Conservation (phyloP, 371 early-diverging fungal species). For the Haplosporangium sp. region DNA sequence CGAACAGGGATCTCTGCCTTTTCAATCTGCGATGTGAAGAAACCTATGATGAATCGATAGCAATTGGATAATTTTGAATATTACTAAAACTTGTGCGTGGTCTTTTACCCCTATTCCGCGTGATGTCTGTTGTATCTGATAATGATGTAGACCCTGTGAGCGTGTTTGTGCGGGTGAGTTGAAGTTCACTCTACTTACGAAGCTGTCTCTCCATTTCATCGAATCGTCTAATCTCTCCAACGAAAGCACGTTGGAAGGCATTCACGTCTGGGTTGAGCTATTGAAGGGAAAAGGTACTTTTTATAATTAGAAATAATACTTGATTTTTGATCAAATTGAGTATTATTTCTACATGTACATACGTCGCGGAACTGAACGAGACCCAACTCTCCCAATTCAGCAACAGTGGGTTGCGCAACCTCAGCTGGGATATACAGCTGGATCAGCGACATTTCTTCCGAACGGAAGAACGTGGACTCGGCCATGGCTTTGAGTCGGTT, state of each 20-base stretch:
- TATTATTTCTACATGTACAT: slow-evolving; percentile 23
- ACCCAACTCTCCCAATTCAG: slow-evolving; percentile 96
- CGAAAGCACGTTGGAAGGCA: slow-evolving; percentile 98
- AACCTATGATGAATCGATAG: slow-evolving; percentile 61
- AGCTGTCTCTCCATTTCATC: slow-evolving; percentile 96
- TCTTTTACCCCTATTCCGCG: background rate
- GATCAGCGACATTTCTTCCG: slow-evolving; percentile 97
- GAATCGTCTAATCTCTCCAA: slow-evolving; percentile 88
- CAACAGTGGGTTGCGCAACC: slow-evolving; percentile 92
- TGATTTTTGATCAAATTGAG: no score
- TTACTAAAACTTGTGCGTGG: background rate
- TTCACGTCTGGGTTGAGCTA: slow-evolving; percentile 94
- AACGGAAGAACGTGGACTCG: slow-evolving; percentile 86
- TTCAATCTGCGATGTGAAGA: slow-evolving; percentile 84
- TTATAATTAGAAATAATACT: background rate
- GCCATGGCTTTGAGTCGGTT: slow-evolving; percentile 50
- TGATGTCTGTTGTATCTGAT: slow-evolving; percentile 1
- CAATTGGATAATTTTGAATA: background rate
- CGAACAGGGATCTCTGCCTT: slow-evolving; percentile 82
- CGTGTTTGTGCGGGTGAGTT: background rate
- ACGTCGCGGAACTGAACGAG: slow-evolving; percentile 96
- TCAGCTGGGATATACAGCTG: slow-evolving; percentile 97
- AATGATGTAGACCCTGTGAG: background rate
- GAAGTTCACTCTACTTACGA: slow-evolving; percentile 66
- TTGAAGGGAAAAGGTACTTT: background rate